Base-by-base conservation (phyloP, 352 stramenopile genomes). In the Pythium vanterpoolii region DNA sequence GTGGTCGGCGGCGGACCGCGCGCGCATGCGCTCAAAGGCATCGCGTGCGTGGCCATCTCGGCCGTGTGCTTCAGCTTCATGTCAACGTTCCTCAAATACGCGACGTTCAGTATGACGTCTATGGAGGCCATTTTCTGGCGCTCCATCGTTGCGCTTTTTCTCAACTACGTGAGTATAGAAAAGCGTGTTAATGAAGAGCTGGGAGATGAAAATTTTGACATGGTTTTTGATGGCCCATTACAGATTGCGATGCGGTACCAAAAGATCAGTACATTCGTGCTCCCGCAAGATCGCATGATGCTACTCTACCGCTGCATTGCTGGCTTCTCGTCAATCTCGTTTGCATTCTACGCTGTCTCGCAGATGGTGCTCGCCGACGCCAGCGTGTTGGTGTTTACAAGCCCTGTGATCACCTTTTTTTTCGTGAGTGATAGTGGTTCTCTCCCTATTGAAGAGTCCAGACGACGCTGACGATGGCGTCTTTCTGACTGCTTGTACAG, bases 21-120 rank as follows among this genome's bases (percentile, higher is more conserved):
- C 30, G 78, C 76, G 21, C 81, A 89, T 64, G 68, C 68, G 36
- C 62, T 90, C 21, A 52, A 85, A 11, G 83, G 81, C 39, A 80
- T 93, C 28, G 66, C 72, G 49, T 86, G 70, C 55, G 80, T 93
- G 21, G 83, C 83, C 13, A 56, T 76, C 28, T 93, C 83, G 33
- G 81, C 83, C 26, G 73, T 93, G 40, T 90, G 79, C 66, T 93
- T 93, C 62, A 89, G 77, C 53, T 67, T 90, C 72, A 90, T 91
- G 80, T 90, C 84, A 16, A 90, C 77, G 16, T 69, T 90, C 46
- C 48, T 90, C 71, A 93, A 93, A 76, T 88, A 79, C 56, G 78
- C 78, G 38, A 88, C 79, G 39, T 86, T 73, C 69, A 76, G 62
- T 34, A 89, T 91, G 78, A 83, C 79, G n/a, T 86, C 84, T 8